A percentile compares a stretch with the other conserved stretches of the same genome.
These are phyloP conservation scores for Hordeum pubiflorum DNA, from an alignment of 202 grass and related monocot species.

Conservation along the genomic window DNA sequence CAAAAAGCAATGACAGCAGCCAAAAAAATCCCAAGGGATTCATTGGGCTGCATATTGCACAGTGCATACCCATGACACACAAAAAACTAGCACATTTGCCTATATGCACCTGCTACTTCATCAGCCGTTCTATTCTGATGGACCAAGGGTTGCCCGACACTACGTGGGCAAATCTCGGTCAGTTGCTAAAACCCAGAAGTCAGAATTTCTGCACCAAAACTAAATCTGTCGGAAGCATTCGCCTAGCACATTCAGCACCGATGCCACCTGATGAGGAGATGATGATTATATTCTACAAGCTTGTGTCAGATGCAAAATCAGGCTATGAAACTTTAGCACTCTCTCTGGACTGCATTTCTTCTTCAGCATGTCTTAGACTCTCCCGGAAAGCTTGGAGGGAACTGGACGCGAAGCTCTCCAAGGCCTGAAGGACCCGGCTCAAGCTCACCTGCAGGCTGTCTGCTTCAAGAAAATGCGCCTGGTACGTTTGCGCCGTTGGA, in stretches of 20 bases:
- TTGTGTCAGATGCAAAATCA: constrained; percentile 5
- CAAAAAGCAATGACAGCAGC: not conserved
- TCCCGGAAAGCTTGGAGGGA: constrained; percentile 54
- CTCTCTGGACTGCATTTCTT: constrained; percentile 34
- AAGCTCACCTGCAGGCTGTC: constrained; percentile 49
- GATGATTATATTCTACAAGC: not conserved
- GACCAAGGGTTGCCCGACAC: not conserved
- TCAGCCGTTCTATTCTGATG: constrained; percentile 12
- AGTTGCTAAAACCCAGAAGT: constrained; percentile 21
- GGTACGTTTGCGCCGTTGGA: constrained; percentile 18
- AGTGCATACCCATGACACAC: not conserved
- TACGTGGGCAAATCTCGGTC: not conserved
- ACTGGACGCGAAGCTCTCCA: constrained; percentile 48
- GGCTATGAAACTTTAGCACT: constrained; percentile 38
- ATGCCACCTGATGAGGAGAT: not conserved
- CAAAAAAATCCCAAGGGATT: not conserved
- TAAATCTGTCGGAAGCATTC: not conserved
- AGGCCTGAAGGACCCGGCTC: constrained; percentile 40
- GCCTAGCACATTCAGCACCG: not conserved
- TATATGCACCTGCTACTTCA: constrained; percentile 15
- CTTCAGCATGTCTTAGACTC: constrained; percentile 44
- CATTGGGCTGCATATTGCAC: not conserved
- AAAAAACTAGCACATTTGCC: not conserved
- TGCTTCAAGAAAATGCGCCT: constrained; percentile 24
- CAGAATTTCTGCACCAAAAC: constrained; percentile 25